Evolutionary conservation across 768 basidiomycete species (phyloP), one percentile per base, ranked within the genome.

Genomic region (Lactifluus echinatus): DNA sequence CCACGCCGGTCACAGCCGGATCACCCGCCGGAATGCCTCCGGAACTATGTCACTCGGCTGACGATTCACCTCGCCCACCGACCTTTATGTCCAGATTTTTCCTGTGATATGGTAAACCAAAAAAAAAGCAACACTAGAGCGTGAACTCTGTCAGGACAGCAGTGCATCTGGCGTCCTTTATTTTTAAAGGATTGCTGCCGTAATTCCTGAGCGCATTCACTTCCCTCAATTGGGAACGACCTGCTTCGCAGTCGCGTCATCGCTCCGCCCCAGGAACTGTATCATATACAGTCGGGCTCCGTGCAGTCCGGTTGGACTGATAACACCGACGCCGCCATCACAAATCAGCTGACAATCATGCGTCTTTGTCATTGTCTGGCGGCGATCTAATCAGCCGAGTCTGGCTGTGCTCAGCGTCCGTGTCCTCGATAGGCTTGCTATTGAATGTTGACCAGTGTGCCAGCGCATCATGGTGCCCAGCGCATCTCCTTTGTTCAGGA

Each of bases 221-320:
- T 10, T 31, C 45, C 44, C 23, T 34, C 31, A 53, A 49, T 47
- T 28, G 47, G 52, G 42, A 44, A 56, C 17, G 34, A 55, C 43
- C 37, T 49, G 53, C 58, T 55, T 51, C 56, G 42, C 43, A 48
- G 50, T 61, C 57, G 60, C 60, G 46, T 61, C 60, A 61, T 59
- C 46, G 51, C 52, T 43, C 58, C 53, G 34, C 23, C 21, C 42
- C 53, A 50, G 53, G 42, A 50, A 56, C 58, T 49, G 26, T 19
- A 23, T 42, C 55, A 46, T 23, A 23, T 43, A 36, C 24, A 17
- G 57, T 28, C 37, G 45, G 36, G 31, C 49, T 37, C 33, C 33
- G 19, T 45, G 31, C 43, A 45, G 19, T 21, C 58, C 42, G 59
- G 47, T 60, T 24, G 54, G 59, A 60, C 51, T 39, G 59, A 60